These are phyloP conservation scores for Globisporangium alternatum DNA, from an alignment of 352 stramenopile genomes.

Conservation along the genomic window DNA sequence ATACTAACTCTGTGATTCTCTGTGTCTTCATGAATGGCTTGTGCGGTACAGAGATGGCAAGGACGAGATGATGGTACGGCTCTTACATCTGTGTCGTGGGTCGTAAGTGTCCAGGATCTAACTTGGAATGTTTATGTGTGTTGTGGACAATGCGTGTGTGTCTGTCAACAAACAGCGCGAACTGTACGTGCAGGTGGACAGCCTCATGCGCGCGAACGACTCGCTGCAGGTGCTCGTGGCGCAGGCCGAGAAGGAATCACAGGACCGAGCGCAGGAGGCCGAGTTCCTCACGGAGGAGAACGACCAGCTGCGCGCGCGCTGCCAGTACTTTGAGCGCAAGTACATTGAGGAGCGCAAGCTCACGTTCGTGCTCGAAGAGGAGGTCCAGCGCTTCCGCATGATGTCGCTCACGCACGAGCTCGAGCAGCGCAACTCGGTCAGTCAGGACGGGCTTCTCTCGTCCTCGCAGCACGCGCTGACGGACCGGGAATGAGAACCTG, in stretches of 20 bases:
- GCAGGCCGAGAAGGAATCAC: constrained; percentile 56
- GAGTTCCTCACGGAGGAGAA: constrained; percentile 79
- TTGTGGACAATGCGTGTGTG: not conserved
- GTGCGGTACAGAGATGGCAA: constrained; percentile 28
- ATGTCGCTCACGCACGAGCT: constrained; percentile 42
- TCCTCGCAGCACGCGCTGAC: not conserved
- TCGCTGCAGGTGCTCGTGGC: constrained; percentile 61
- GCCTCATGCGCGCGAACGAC: constrained; percentile 56
- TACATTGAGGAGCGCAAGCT: constrained; percentile 73
- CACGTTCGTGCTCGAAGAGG: constrained; percentile 57
- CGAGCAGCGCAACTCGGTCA: constrained; percentile 27
- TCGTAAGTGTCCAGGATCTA: not conserved
- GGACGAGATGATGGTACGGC: constrained; percentile 55
- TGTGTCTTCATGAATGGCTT: constrained; percentile 10
- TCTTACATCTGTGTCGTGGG: not conserved
- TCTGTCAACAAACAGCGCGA: constrained; percentile 33
- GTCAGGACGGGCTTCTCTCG: not conserved
- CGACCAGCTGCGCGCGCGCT: constrained; percentile 64
- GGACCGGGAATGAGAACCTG: not conserved
- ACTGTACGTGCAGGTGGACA: constrained; percentile 56
- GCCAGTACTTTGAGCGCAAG: constrained; percentile 51
- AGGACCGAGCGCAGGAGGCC: constrained; percentile 61
- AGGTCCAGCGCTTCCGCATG: constrained; percentile 57
- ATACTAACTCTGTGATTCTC: constrained; percentile 6
- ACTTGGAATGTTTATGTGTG: not conserved